These are phyloP conservation scores for Asparagopsis taxiformis DNA, from an alignment of 31 red algal genomes.

Conservation along the genomic window DNA sequence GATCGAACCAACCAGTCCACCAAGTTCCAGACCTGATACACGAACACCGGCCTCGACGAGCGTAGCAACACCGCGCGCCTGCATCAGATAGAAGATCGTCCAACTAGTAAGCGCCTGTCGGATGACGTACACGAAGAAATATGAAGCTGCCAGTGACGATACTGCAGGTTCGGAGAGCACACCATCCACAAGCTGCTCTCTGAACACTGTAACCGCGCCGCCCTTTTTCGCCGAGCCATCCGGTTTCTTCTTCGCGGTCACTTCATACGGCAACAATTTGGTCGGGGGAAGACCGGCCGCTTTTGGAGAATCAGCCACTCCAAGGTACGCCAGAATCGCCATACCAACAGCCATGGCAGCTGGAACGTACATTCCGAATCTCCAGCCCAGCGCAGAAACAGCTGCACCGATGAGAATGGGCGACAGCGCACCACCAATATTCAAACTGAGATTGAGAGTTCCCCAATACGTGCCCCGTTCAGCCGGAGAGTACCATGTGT, in stretches of 20 bases:
- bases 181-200: constrained; percentile 25
- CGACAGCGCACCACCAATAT: constrained; percentile 34
- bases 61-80: constrained; percentile 23
- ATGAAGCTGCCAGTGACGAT: constrained; percentile 32
- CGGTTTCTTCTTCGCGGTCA: constrained; percentile 6
- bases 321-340: constrained; percentile 7
- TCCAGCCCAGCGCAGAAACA: constrained; percentile 33
- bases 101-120: constrained; percentile 50
- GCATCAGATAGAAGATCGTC: constrained; percentile 62
- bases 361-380: constrained; percentile 31
- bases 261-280: too few relatives aligned
- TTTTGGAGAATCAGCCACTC: constrained; percentile 23
- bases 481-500: constrained; percentile 26
- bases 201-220: constrained; percentile 11
- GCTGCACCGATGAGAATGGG: constrained; percentile 29
- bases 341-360: constrained; percentile 31
- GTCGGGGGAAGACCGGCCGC: constrained; percentile 18
- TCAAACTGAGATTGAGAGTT: constrained; percentile 38
- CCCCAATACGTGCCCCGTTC: constrained; percentile 51
- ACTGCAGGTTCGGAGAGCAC: constrained; percentile 25
- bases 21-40: constrained; percentile 58
- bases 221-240: neutral
- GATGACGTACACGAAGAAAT: constrained; percentile 64
- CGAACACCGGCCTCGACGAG: constrained; percentile 36
- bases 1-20: constrained; percentile 35